A percentile compares a stretch with the other conserved stretches of the same genome.
Conservation (phyloP, 2,329 filamentous ascomycete species). For the Tetracladium maxilliforme region DNA sequence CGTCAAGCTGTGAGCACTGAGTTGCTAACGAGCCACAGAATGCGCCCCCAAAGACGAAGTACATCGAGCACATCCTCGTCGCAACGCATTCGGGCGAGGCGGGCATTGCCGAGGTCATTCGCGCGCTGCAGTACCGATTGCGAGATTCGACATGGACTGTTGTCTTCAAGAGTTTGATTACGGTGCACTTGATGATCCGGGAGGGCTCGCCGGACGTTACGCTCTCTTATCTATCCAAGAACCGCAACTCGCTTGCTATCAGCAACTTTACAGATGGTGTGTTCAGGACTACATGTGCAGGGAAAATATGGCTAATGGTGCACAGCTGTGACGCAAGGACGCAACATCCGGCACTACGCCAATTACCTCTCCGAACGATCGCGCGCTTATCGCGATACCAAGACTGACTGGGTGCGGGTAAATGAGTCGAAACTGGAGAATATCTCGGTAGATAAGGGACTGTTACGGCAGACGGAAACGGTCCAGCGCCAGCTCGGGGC, state of each 20-base stretch:
- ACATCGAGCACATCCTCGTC: slow-evolving; percentile 94
- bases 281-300: slow-evolving; percentile 17
- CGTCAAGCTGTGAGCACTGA: background rate
- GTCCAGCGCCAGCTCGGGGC: slow-evolving; percentile 81
- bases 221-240: slow-evolving; percentile 67
- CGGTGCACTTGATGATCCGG: slow-evolving; percentile 92
- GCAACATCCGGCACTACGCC: slow-evolving; percentile 85
- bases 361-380: slow-evolving; percentile 76
- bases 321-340: slow-evolving; percentile 80
- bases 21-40: slow-evolving; percentile 35
- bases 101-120: slow-evolving; percentile 90
- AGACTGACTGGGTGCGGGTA: slow-evolving; percentile 76
- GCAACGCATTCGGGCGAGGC: slow-evolving; percentile 91
- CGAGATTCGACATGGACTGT: slow-evolving; percentile 99
- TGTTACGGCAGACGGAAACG: slow-evolving; percentile 79
- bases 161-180: slow-evolving; percentile 93
- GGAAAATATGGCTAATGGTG: slow-evolving; percentile 17
- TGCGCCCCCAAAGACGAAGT: slow-evolving; percentile 95
- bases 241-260: slow-evolving; percentile 72
- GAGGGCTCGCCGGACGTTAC: slow-evolving; percentile 87
- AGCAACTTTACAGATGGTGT: slow-evolving; percentile 85
- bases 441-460: slow-evolving; percentile 77
- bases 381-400: slow-evolving; percentile 68
- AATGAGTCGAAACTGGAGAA: slow-evolving; percentile 75
- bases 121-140: slow-evolving; percentile 74